Base-by-base conservation (phyloP, 192 early-diverging fungal species). In the Backusella macrospora region DNA sequence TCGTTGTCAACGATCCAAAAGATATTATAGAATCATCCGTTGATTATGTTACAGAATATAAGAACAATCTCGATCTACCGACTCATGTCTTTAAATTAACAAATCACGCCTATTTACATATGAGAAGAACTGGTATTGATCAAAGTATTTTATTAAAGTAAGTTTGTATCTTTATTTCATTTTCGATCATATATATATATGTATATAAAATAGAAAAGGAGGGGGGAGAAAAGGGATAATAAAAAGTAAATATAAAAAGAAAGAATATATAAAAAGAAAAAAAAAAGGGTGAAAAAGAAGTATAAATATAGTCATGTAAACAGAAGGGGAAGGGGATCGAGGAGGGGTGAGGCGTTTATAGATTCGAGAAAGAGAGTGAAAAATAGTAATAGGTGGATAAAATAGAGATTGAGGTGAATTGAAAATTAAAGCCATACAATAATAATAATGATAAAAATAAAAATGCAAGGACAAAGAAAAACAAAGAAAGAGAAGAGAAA, bases 51-150 rank as follows among this genome's bases (percentile, higher is more conserved):
- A 87, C 85, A 9, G 85, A 88, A 66, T 90, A 89, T 45, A 86
- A 88, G 45, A 86, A 29, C 80, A 72, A 49, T 7, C 72, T 81
- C 15, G 46, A 74, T 12, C 75, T 77, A 72, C 70, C 85, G 9
- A 90, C 93, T 1, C 93, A 94, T 67, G 88, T 93, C 5, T 95
- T 91, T 84, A 88, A 89, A 13, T 69, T 92, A 39, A 90, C 90
- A 15, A 85, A 90, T 40, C 82, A 89, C 45, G 93, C 94, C 16
- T 96, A 94, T 76, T 75, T 89, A 49, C 95, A 94, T 65, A 89
- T 96, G 89, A 78, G 87, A n/a, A 83, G 92, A 55, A 90, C 86
- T 7, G 87, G 89, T 18, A 84, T 92, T 48, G 93, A 95, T 72
- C 80, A 82, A 59, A 78, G 80, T 39, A 78, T 94, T 21, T 74